Percentiles rank a stretch among this genome's conserved stretches.
Evolutionary conservation across 306 rosid species (phyloP).

Genomic region (Vicia villosa): DNA sequence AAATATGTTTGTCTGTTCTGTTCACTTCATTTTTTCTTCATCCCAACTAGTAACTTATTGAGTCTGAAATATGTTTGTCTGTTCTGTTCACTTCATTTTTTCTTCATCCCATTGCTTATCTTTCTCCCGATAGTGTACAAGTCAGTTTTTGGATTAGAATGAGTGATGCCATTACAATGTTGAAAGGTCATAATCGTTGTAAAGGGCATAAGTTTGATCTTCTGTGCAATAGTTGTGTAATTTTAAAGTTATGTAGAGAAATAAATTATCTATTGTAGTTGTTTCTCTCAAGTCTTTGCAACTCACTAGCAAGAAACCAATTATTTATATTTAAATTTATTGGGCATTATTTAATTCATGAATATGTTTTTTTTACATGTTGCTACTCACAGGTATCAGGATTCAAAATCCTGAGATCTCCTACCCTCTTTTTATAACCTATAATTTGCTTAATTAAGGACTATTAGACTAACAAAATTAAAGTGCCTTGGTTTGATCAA

Average conservation of each 20-base stretch:
- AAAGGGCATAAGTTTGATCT: constrained; percentile 37
- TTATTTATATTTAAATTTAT: constrained; percentile 7
- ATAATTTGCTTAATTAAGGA: neutral
- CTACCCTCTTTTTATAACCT: neutral
- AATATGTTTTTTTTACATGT: neutral
- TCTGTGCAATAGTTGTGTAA: constrained; percentile 44
- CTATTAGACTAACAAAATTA: neutral
- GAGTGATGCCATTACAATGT: constrained; percentile 36
- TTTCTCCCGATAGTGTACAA: constrained; percentile 26
- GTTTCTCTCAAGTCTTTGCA: constrained; percentile 10
- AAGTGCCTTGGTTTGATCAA: neutral
- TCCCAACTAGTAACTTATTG: no score
- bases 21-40: constrained; percentile 13
- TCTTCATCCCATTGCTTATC: constrained; percentile 19
- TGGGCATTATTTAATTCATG: constrained; percentile 1
- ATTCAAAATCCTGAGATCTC: neutral
- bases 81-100: constrained; percentile 25
- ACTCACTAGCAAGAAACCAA: constrained; percentile 6
- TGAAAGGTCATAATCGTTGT: constrained; percentile 31
- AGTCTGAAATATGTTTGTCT: no score
- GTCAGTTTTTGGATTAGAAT: constrained; percentile 38
- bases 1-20: constrained; percentile 34
- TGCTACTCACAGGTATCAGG: no score
- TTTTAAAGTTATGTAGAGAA: constrained; percentile 35
- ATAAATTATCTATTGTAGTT: constrained; percentile 33